Evolutionary conservation across 768 basidiomycete species (phyloP).

Genomic region (Pleurotus salmoneostramineus): DNA sequence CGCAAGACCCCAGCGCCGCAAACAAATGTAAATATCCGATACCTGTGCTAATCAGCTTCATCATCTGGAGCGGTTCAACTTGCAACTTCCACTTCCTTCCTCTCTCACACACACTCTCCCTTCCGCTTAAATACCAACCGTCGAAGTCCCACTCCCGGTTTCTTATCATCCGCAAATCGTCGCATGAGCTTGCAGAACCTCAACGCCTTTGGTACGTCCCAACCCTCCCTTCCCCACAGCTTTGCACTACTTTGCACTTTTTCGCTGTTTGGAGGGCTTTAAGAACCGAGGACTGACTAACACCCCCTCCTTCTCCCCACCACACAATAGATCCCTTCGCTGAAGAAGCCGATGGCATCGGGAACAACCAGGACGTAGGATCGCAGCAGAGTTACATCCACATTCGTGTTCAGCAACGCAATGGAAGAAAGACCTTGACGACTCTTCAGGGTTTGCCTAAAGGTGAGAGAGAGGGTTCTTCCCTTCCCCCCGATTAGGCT

Average conservation of each 20-base stretch:
- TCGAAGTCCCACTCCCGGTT: no score
- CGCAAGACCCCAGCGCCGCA: background rate
- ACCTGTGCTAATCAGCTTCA: constrained; percentile 18
- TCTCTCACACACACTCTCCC: background rate
- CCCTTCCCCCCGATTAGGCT: constrained; percentile 3
- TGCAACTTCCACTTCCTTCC: constrained; percentile 32
- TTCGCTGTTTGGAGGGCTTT: no score
- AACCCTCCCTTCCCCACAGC: background rate
- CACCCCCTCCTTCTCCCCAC: no score
- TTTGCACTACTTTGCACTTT: constrained; percentile 16
- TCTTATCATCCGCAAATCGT: constrained; percentile 35
- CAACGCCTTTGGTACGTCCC: constrained; percentile 66
- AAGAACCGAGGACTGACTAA: no score
- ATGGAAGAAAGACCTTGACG: constrained; percentile 97
- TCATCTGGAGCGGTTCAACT: constrained; percentile 23
- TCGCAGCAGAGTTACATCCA: constrained; percentile 85
- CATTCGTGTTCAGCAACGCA: constrained; percentile 98
- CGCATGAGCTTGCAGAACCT: constrained; percentile 97
- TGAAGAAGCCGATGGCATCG: constrained; percentile 87
- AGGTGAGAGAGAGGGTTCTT: constrained; percentile 41
- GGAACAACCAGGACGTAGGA: constrained; percentile 69
- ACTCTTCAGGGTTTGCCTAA: constrained; percentile 94
- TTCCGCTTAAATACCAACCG: no score
- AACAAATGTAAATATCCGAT: constrained; percentile 7
- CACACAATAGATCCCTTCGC: constrained; percentile 96